Evolutionary conservation across 306 rosid species (phyloP).

Genomic region (Fragaria ananassa): DNA sequence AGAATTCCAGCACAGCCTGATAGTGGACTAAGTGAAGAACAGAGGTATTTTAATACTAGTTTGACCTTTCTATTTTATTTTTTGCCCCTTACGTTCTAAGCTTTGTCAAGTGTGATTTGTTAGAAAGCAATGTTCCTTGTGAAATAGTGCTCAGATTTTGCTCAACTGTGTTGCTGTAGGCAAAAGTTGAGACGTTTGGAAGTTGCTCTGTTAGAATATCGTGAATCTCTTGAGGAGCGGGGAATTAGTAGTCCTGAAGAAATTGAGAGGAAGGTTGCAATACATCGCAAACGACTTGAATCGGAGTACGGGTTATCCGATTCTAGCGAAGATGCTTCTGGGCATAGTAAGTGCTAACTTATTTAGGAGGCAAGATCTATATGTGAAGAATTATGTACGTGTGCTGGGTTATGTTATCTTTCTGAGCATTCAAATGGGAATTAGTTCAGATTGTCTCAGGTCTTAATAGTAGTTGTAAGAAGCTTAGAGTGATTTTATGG

Average conservation of each 20-base stretch:
- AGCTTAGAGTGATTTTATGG: neutral
- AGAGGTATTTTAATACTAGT: slow-evolving; percentile 41
- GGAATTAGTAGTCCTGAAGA: slow-evolving; percentile 80
- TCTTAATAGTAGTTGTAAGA: neutral
- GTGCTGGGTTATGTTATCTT: neutral
- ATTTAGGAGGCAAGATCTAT: neutral
- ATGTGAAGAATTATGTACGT: neutral
- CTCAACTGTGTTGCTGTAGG: slow-evolving; percentile 40
- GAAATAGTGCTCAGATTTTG: neutral
- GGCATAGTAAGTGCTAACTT: slow-evolving; percentile 56
- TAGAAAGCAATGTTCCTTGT: neutral
- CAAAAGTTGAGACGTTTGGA: slow-evolving; percentile 92
- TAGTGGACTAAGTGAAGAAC: slow-evolving; percentile 90
- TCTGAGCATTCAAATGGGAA: neutral
- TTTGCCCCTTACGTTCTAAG: neutral
- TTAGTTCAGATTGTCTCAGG: slow-evolving; percentile 1
- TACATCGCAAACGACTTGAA: slow-evolving; percentile 63
- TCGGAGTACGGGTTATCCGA: slow-evolving; percentile 72
- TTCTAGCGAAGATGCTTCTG: slow-evolving; percentile 65
- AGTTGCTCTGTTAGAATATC: slow-evolving; percentile 91
- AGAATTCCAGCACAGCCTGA: slow-evolving; percentile 55
- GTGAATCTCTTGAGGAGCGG: slow-evolving; percentile 87
- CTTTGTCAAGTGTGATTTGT: slow-evolving; percentile 17
- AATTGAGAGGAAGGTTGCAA: slow-evolving; percentile 66
- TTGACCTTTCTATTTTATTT: slow-evolving; percentile 9